Evolutionary conservation across 1,284 basidiomycete species (phyloP).

Genomic region (Pyrrhoderma lamaoense): DNA sequence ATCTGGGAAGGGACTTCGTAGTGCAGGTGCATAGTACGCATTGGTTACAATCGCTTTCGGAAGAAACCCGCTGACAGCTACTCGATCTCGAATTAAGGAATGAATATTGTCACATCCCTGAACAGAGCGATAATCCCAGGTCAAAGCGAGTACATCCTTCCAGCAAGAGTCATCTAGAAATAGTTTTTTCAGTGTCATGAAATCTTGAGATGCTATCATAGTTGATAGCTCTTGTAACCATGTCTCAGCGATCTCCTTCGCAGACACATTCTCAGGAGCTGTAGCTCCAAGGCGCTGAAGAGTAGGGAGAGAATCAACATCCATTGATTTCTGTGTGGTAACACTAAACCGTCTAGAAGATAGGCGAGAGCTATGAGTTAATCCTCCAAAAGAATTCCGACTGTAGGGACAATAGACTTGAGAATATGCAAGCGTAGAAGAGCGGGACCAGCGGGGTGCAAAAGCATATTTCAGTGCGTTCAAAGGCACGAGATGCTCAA

Average conservation of each 20-base stretch:
- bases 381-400: too few species aligned
- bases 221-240: constrained; percentile 42
- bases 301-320: constrained; percentile 32
- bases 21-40: constrained; percentile 1
- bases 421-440: too few species aligned
- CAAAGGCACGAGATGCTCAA: too few species aligned
- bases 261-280: constrained; percentile 29
- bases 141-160: constrained; percentile 55
- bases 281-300: constrained; percentile 34
- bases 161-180: constrained; percentile 43
- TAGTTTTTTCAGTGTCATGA: constrained; percentile 30
- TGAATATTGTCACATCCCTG: constrained; percentile 35
- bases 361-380: too few species aligned
- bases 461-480: too few species aligned
- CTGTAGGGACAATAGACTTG: too few species aligned
- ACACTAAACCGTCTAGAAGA: too few species aligned
- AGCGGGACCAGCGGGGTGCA: too few species aligned
- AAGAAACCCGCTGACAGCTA: not conserved
- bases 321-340: too few species aligned
- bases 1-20: constrained; percentile 45
- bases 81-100: constrained; percentile 37
- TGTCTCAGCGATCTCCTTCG: constrained; percentile 29
- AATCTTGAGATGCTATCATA: constrained; percentile 29
- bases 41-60: constrained; percentile 19
- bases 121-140: constrained; percentile 62